A percentile compares a stretch with the other conserved stretches of the same genome.
These are phyloP conservation scores for Polytrichum formosum DNA, from an alignment of 225 moss, liverwort and hornwort genomes.

Conservation along the genomic window DNA sequence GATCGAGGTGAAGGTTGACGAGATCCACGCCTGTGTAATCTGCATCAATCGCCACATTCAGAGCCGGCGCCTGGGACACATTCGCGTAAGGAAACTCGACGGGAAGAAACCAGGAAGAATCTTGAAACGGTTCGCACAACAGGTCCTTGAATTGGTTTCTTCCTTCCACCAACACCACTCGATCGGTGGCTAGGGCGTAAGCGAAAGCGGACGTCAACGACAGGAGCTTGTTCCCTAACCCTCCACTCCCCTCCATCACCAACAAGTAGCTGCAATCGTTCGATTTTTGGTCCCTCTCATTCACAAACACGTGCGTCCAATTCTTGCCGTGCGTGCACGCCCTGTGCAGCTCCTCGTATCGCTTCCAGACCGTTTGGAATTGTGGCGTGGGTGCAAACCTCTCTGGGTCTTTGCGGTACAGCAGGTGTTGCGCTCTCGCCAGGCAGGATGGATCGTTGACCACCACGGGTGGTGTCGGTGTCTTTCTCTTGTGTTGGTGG, in stretches of 20 bases:
- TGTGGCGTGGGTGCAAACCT: conserved; percentile 10
- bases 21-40: conserved; percentile 9
- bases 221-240: conserved; percentile 35
- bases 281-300: neutral
- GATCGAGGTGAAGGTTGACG: conserved; percentile 27
- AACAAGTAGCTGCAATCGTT: conserved; percentile 37
- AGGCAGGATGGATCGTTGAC: conserved; percentile 9
- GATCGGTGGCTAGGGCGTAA: conserved; percentile 37
- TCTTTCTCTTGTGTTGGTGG: too few relatives aligned
- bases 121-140: conserved; percentile 34
- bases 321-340: conserved; percentile 24
- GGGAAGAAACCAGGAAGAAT: conserved; percentile 37
- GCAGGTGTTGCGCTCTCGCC: conserved; percentile 30
- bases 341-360: conserved; percentile 27
- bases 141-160: conserved; percentile 9
- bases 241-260: conserved; percentile 24
- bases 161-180: conserved; percentile 26
- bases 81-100: conserved; percentile 27
- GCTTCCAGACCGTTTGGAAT: conserved; percentile 21
- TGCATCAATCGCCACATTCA: conserved; percentile 16
- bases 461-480: too few relatives aligned
- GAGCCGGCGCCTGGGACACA: conserved; percentile 10
- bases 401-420: conserved; percentile 18
- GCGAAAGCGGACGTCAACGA: conserved; percentile 31
- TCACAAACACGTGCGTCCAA: conserved; percentile 35